These are phyloP conservation scores for Trichoderma harzianum DNA, from an alignment of 2,329 filamentous ascomycete genomes.

Conservation along the genomic window DNA sequence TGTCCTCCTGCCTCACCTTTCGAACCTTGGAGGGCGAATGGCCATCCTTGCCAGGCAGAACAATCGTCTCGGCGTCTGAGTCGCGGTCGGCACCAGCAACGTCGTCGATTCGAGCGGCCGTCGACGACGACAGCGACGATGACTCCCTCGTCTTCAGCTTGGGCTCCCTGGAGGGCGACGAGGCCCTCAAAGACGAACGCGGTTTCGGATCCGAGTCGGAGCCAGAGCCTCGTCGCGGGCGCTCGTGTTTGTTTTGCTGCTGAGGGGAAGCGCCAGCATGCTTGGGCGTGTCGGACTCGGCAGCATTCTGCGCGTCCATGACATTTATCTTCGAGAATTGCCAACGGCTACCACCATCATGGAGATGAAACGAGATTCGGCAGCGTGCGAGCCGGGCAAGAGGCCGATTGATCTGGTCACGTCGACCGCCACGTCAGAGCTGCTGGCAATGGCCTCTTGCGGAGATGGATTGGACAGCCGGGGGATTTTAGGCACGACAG, in stretches of 20 bases:
- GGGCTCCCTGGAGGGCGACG: slow-evolving; percentile 20
- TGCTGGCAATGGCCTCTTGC: slow-evolving; percentile 16
- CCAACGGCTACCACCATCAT: slow-evolving; percentile 58
- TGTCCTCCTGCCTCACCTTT: slow-evolving; percentile 64
- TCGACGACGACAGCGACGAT: slow-evolving; percentile 14
- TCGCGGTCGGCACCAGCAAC: slow-evolving; percentile 50
- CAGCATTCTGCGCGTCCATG: slow-evolving; percentile 68
- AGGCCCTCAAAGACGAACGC: slow-evolving; percentile 17
- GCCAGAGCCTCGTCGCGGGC: slow-evolving; percentile 19
- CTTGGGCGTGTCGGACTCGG: slow-evolving; percentile 60
- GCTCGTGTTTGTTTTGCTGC: slow-evolving; percentile 27
- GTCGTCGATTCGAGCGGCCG: slow-evolving; percentile 32
- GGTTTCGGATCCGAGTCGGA: slow-evolving; percentile 25
- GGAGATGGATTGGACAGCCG: slow-evolving; percentile 11
- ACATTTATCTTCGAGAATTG: slow-evolving; percentile 55
- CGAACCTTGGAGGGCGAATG: slow-evolving; percentile 61
- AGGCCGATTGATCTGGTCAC: slow-evolving; percentile 18
- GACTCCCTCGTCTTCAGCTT: slow-evolving; percentile 10
- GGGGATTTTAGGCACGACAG: slow-evolving; percentile 15
- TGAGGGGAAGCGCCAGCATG: slow-evolving; percentile 52
- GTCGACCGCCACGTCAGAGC: slow-evolving; percentile 17
- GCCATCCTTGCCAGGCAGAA: slow-evolving; percentile 62
- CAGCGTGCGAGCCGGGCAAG: slow-evolving; percentile 16
- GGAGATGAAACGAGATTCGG: slow-evolving; percentile 33
- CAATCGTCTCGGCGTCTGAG: slow-evolving; percentile 70